Conservation (phyloP, 768 basidiomycete species). For the Auriscalpium vulgare region DNA sequence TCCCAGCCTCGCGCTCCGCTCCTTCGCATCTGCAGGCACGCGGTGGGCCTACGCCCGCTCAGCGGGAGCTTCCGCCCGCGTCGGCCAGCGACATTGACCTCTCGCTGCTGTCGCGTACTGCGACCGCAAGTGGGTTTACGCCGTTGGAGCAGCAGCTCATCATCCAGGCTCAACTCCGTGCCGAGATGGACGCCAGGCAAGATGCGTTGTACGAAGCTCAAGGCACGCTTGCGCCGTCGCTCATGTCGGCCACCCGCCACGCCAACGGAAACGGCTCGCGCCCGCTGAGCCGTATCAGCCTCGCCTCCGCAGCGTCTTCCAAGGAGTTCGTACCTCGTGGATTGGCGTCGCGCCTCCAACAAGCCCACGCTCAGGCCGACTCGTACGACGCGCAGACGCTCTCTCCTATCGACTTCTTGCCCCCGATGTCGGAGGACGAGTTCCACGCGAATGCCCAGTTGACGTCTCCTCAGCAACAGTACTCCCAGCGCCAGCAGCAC, state of each 20-base stretch:
- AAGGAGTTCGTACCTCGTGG: conserved; percentile 17
- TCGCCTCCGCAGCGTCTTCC: conserved; percentile 3
- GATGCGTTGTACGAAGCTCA: conserved; percentile 9
- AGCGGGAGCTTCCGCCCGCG: not conserved
- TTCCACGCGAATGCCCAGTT: conserved; percentile 22
- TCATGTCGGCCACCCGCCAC: not conserved
- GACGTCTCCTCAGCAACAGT: not conserved
- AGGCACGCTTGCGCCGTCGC: not conserved
- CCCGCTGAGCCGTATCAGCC: conserved; percentile 7
- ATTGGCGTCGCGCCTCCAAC: conserved; percentile 1
- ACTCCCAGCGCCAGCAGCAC: not conserved
- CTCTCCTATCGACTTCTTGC: not conserved
- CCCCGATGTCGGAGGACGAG: conserved; percentile 27
- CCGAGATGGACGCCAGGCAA: conserved; percentile 11
- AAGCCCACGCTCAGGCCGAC: not conserved
- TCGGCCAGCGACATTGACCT: conserved; percentile 13
- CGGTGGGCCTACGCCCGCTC: not conserved
- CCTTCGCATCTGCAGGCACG: conserved; percentile 8
- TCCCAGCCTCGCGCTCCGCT: conserved; percentile 1
- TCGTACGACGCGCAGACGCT: not conserved
- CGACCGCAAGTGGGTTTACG: conserved; percentile 11
- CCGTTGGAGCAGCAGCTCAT: conserved; percentile 16
- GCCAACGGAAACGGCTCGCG: conserved; percentile 2
- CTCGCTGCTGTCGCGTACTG: conserved; percentile 11
- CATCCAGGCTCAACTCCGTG: conserved; percentile 12